Conservation (phyloP, 805 yeast genomes). For the Candida quercuum region DNA sequence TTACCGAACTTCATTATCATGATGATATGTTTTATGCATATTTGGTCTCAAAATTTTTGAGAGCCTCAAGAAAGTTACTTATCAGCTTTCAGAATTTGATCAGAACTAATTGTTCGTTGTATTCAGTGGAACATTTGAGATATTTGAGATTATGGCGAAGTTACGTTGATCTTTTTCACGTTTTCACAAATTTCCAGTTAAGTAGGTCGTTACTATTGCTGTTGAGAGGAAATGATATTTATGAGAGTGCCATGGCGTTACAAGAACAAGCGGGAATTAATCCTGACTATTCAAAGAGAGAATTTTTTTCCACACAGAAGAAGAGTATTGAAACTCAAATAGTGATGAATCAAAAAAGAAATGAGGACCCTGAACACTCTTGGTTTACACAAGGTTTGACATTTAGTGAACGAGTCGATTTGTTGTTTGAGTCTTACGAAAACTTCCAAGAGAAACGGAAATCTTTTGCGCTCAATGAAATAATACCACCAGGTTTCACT, state of each 20-base stretch:
- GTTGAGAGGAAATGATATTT: slow-evolving; percentile 3
- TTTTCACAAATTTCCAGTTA: slow-evolving; percentile 6
- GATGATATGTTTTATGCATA: slow-evolving; percentile 4
- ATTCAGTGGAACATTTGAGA: slow-evolving; percentile 2
- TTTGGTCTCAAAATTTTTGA: slow-evolving; percentile 1
- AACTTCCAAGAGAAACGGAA: neutral
- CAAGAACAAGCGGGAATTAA: slow-evolving; percentile 1
- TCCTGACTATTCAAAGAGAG: neutral
- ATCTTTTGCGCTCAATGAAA: neutral
- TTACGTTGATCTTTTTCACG: slow-evolving; percentile 2
- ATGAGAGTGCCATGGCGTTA: slow-evolving; percentile 6
- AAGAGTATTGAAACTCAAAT: slow-evolving; percentile 4
- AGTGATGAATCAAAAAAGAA: slow-evolving; percentile 2
- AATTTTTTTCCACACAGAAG: neutral
- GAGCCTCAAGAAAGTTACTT: slow-evolving; percentile 1
- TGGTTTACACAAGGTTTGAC: slow-evolving; percentile 7
- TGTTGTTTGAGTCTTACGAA: neutral
- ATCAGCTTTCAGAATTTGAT: neutral
- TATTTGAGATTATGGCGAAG: slow-evolving; percentile 8
- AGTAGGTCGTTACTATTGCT: slow-evolving; percentile 5
- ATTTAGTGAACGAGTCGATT: slow-evolving; percentile 2
- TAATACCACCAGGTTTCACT: slow-evolving; percentile 7
- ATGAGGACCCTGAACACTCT: neutral
- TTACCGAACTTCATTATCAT: slow-evolving; percentile 1
- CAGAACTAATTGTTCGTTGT: neutral